Conservation (phyloP, 805 yeast genomes). For the Monosporozyma aquatica region DNA sequence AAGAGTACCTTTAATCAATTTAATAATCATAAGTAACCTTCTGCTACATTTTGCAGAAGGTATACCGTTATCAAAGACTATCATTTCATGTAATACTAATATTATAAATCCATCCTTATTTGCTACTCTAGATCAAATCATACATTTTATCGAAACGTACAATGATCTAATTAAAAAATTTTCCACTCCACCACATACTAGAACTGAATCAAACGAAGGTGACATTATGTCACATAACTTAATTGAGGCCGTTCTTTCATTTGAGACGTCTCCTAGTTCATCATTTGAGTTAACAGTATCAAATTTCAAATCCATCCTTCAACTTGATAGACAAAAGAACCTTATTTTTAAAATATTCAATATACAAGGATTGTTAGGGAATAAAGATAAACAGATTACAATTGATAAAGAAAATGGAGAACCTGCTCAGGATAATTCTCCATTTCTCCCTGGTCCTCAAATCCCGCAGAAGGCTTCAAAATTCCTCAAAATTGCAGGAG, state of each 20-base stretch:
- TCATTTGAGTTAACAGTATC: conserved; percentile 19
- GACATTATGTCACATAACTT: not conserved
- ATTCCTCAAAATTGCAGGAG: conserved; percentile 19
- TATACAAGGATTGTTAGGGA: conserved; percentile 14
- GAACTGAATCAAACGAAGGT: not conserved
- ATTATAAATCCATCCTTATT: conserved; percentile 26
- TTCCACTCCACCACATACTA: not conserved
- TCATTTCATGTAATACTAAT: conserved; percentile 17
- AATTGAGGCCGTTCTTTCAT: not conserved
- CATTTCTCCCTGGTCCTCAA: not conserved
- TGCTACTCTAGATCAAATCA: conserved; percentile 16
- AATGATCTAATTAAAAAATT: not conserved
- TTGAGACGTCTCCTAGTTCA: conserved; percentile 15
- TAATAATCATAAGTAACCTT: conserved; percentile 22
- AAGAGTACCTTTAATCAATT: conserved; percentile 26
- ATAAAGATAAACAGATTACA: conserved; percentile 6
- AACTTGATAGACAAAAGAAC: conserved; percentile 15
- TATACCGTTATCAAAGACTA: conserved; percentile 13
- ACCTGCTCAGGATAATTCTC: not conserved
- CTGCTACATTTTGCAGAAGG: conserved; percentile 15
- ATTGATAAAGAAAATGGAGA: not conserved
- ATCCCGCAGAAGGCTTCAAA: conserved; percentile 12
- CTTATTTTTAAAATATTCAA: conserved; percentile 19
- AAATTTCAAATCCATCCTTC: conserved; percentile 19
- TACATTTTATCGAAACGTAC: conserved; percentile 7